Conservation (phyloP, 225 moss, liverwort and hornwort genomes). For the Lunularia cruciata region DNA sequence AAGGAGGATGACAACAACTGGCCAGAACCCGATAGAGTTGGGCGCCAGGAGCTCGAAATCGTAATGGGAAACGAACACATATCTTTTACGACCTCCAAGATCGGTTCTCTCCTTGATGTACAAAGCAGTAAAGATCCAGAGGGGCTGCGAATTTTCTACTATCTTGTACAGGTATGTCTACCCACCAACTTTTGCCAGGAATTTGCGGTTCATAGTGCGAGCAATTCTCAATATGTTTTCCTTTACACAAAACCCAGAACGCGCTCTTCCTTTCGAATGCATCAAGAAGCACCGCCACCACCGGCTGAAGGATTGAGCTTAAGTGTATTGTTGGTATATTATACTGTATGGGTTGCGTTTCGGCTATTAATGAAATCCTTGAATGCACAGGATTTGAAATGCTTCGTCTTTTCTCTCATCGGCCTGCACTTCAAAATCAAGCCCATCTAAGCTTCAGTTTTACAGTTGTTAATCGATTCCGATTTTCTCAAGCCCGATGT, state of each 20-base stretch:
- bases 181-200: no score
- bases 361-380: neutral
- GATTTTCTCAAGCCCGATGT: no score
- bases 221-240: neutral
- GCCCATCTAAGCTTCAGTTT: slow-evolving; percentile 34
- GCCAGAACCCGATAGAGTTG: slow-evolving; percentile 93
- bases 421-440: slow-evolving; percentile 73
- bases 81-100: slow-evolving; percentile 94
- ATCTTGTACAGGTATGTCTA: slow-evolving; percentile 71
- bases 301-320: neutral
- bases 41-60: slow-evolving; percentile 92
- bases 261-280: no score
- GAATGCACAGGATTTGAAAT: slow-evolving; percentile 70
- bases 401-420: slow-evolving; percentile 89
- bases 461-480: neutral
- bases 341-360: no score
- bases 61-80: slow-evolving; percentile 97
- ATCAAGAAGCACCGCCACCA: no score
- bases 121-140: slow-evolving; percentile 97
- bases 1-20: slow-evolving; percentile 74
- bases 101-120: slow-evolving; percentile 89
- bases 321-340: neutral
- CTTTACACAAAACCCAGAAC: no score
- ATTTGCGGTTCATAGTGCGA: neutral
- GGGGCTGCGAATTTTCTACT: slow-evolving; percentile 89